Conservation (phyloP, 2,329 filamentous ascomycete genomes). For the Nigrospora oryzae region DNA sequence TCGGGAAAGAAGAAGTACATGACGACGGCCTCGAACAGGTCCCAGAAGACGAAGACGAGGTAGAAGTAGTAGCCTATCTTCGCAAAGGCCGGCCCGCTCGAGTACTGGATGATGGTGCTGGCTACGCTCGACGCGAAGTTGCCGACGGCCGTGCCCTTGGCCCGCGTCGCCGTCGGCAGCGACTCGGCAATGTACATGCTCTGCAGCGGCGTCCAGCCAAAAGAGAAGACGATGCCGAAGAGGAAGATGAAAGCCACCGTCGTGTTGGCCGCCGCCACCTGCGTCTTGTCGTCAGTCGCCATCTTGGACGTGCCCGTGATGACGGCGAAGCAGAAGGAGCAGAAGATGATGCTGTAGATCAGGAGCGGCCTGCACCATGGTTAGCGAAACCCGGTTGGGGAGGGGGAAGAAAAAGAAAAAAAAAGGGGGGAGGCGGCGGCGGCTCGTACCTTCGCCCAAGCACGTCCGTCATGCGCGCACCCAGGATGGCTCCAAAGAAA, state of each 20-base stretch:
- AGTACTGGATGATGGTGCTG: constrained; percentile 33
- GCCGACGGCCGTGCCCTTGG: constrained; percentile 34
- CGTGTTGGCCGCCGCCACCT: constrained; percentile 28
- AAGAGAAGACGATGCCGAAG: constrained; percentile 42
- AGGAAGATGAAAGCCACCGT: constrained; percentile 44
- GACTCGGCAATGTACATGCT: constrained; percentile 41
- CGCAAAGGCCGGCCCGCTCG: constrained; percentile 30
- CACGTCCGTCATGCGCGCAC: constrained; percentile 46
- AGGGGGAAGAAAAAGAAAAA: neutral
- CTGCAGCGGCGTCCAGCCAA: constrained; percentile 42
- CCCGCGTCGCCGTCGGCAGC: constrained; percentile 32
- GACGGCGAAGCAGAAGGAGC: constrained; percentile 36
- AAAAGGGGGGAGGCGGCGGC: neutral
- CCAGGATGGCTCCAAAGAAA: constrained; percentile 39
- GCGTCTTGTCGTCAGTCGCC: constrained; percentile 23
- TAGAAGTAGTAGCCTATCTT: constrained; percentile 28
- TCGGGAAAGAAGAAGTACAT: constrained; percentile 27
- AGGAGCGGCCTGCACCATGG: constrained; percentile 33
- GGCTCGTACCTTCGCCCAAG: constrained; percentile 33
- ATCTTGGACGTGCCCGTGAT: constrained; percentile 39
- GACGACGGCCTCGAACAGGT: constrained; percentile 20
- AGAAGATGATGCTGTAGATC: constrained; percentile 34
- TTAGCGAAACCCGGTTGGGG: no score
- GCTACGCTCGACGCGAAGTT: constrained; percentile 29
- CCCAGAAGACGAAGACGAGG: constrained; percentile 26